Conservation (phyloP, 1,284 basidiomycete species). For the Sporisorium reilianum region DNA sequence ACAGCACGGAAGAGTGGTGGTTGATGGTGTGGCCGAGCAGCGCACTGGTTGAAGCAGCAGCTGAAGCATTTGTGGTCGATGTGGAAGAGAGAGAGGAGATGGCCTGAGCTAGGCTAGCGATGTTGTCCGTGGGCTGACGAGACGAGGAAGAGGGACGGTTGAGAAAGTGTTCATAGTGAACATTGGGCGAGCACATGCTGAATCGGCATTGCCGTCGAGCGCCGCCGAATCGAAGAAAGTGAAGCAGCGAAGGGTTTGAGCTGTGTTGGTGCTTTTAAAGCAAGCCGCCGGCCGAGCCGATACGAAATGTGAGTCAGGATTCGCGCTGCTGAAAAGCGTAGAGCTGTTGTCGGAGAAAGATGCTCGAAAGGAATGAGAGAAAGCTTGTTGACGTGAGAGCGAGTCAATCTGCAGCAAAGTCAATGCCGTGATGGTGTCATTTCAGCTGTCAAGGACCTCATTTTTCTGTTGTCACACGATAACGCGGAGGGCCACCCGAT, state of each 20-base stretch:
- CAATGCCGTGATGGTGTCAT: constrained; percentile 31
- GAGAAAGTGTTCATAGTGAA: constrained; percentile 44
- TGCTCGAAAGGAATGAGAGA: neutral
- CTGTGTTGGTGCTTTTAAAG: too few relatives aligned
- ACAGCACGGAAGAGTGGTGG: constrained; percentile 55
- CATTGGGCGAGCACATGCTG: constrained; percentile 57
- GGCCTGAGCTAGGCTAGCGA: constrained; percentile 22
- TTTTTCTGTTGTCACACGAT: constrained; percentile 6
- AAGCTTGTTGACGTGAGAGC: neutral
- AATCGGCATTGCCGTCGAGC: neutral
- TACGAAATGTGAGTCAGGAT: too few relatives aligned
- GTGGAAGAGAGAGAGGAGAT: constrained; percentile 4
- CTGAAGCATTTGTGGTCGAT: neutral
- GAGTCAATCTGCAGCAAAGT: neutral
- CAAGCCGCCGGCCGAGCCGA: neutral
- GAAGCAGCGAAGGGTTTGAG: too few relatives aligned
- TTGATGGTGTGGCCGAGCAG: constrained; percentile 56
- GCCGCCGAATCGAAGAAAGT: neutral
- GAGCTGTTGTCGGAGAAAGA: neutral
- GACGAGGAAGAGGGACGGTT: constrained; percentile 22
- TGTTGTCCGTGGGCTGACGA: constrained; percentile 7
- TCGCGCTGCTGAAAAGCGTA: neutral
- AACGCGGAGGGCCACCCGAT: constrained; percentile 21
- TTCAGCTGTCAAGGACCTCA: constrained; percentile 19
- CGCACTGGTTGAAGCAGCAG: constrained; percentile 6